phyloP scores from a whole-genome alignment of 2,329 filamentous ascomycete genomes.

The Neopestalotiopsis sp. region DNA sequence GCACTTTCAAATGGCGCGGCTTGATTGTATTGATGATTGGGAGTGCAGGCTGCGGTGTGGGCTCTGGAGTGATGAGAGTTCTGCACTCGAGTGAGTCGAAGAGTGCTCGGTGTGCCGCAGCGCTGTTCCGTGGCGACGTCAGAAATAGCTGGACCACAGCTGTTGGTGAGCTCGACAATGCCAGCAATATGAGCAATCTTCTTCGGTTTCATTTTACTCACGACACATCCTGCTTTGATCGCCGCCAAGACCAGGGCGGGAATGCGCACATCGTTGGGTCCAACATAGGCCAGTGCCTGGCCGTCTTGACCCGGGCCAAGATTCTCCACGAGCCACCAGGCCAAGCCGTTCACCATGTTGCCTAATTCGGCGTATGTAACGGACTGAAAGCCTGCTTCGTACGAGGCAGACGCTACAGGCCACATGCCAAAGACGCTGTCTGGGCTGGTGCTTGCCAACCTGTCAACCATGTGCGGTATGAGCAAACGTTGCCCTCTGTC shows the following conservation, averaged over 20 bases:
- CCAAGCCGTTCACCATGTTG: conserved; percentile 41
- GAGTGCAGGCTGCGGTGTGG: conserved; percentile 18
- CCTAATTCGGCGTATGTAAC: conserved; percentile 27
- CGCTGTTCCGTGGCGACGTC: conserved; percentile 43
- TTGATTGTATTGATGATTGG: conserved; percentile 30
- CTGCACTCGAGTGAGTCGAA: conserved; percentile 35
- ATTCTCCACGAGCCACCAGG: conserved; percentile 39
- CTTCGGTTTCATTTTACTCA: too few species aligned
- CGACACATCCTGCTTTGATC: conserved; percentile 22
- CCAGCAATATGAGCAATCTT: too few species aligned
- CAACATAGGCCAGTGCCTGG: conserved; percentile 44
- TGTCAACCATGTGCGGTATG: conserved; percentile 39
- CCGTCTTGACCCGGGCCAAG: conserved; percentile 29
- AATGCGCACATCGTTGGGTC: conserved; percentile 35
- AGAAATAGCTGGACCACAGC: conserved; percentile 32
- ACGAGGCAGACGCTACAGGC: conserved; percentile 31
- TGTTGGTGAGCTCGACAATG: not conserved
- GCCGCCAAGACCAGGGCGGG: conserved; percentile 25
- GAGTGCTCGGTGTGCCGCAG: conserved; percentile 36
- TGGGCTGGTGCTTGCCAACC: conserved; percentile 34
- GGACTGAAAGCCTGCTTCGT: conserved; percentile 28
- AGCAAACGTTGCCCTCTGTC: conserved; percentile 20
- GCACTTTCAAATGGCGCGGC: conserved; percentile 30
- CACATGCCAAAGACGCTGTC: conserved; percentile 37
- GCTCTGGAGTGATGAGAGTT: conserved; percentile 30